Percentiles rank a stretch among this genome's conserved stretches.
phyloP scores from a whole-genome alignment of 306 rosid species.

The Castanea mollissima region DNA sequence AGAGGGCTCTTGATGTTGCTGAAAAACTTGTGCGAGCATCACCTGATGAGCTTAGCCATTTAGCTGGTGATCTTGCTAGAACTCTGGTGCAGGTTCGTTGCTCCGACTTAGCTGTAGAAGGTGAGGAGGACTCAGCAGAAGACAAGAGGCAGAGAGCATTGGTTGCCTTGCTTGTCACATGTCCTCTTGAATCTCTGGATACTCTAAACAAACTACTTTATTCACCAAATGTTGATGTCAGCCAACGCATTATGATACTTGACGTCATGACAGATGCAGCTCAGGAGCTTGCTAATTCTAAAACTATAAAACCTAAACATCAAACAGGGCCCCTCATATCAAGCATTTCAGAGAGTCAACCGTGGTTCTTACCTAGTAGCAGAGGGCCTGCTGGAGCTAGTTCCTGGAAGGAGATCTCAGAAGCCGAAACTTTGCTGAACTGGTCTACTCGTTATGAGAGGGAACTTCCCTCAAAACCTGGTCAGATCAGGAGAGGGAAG shows the following conservation, averaged over 20 bases:
- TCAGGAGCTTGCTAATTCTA: conserved; percentile 77
- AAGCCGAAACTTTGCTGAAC: conserved; percentile 59
- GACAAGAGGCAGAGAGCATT: conserved; percentile 83
- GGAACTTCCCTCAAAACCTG: conserved; percentile 67
- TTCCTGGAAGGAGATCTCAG: conserved; percentile 80
- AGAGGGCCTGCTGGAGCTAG: conserved; percentile 73
- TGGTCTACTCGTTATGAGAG: conserved; percentile 88
- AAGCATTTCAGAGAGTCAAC: conserved; percentile 64
- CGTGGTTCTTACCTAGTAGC: conserved; percentile 91
- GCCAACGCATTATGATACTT: conserved; percentile 90
- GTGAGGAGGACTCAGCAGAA: conserved; percentile 85
- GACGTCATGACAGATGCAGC: conserved; percentile 96
- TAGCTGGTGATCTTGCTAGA: conserved; percentile 75
- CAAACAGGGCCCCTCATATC: conserved; percentile 60
- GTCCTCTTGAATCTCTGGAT: conserved; percentile 73
- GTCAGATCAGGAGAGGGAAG: conserved; percentile 74
- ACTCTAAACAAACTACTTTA: conserved; percentile 71
- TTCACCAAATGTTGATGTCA: conserved; percentile 82
- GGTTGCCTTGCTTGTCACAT: conserved; percentile 70
- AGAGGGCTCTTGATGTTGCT: conserved; percentile 81
- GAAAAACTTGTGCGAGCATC: conserved; percentile 88
- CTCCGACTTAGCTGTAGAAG: conserved; percentile 87
- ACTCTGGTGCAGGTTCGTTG: conserved; percentile 89
- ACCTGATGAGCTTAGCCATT: conserved; percentile 85
- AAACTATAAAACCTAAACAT: conserved; percentile 52